Base-by-base conservation (phyloP, 257 asterid species). In the Apocynum venetum region DNA sequence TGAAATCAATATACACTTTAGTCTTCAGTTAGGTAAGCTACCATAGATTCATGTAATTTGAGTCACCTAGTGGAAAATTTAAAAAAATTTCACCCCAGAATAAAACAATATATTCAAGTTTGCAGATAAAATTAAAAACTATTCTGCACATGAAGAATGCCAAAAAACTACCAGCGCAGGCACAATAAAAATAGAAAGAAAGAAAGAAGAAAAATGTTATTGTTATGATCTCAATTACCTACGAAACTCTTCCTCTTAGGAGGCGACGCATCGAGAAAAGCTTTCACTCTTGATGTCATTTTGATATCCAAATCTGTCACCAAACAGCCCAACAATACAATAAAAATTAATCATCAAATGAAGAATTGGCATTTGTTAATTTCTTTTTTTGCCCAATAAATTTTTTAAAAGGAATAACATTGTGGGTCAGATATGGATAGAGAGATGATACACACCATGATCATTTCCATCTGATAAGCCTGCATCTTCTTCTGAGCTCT, bases 11-110 rank as follows among this genome's bases (percentile, higher is more conserved):
- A 43, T 79, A 76, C 70, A 80, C 56, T 76, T 79, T 82, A 82
- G 91, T 88, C 96, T 82, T 81, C 60, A 72, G 92, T 81, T 90
- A 89, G 97, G 91, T 91, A 79, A 91, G 79, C 97, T 89, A 90
- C 92, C 93, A 79, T 59, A 15, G 74, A 76, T 80, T 73, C 48
- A 79, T 46, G 51, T 76, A 71, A 61, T 65, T 55, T 46, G 35
- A 67, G 76, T 80, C 84, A 73, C 56, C 76, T 48, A 36, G 55
- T 19, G 15, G 72, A 57, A 44, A n/a, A 67, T 69, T 35, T 38
- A 41, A 80, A 52, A 65, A 61, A 65, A 4, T 71, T 74, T 0
- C 65, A 68, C 20, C 19, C 59, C 3, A n/a, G 46, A 56, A 76
- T 76, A 65, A 0, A 52, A 53, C 46, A 53, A 13, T n/a, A 14